Percentiles rank a stretch among this genome's conserved stretches.
Evolutionary conservation across 1,284 basidiomycete genomes (phyloP).

Genomic region (Butyriboletus appendiculatus): DNA sequence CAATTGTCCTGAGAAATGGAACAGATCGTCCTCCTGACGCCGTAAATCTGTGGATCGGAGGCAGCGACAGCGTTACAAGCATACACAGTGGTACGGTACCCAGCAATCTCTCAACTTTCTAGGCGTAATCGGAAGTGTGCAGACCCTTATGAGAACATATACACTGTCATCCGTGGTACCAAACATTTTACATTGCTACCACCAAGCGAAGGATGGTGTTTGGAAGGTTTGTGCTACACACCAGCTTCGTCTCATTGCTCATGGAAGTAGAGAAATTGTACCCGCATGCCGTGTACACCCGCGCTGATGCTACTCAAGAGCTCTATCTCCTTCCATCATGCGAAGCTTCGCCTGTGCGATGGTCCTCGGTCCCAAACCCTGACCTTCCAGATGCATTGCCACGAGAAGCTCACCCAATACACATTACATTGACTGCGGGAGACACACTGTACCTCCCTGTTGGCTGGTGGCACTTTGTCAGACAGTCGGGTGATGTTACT

Average conservation of each 20-base stretch:
- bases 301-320: conserved; percentile 36
- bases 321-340: conserved; percentile 50
- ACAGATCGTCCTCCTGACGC: conserved; percentile 76
- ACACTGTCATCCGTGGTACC: conserved; percentile 78
- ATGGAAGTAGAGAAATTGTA: conserved; percentile 57
- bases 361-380: conserved; percentile 73
- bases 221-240: conserved; percentile 59
- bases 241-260: conserved; percentile 1
- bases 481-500: conserved; percentile 58
- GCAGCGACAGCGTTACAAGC: conserved; percentile 73
- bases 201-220: conserved; percentile 82
- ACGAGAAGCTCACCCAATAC: conserved; percentile 58
- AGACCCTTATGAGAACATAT: conserved; percentile 95
- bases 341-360: conserved; percentile 52
- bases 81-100: conserved; percentile 73
- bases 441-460: conserved; percentile 88
- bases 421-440: conserved; percentile 65
- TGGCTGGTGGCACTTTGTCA: conserved; percentile 91
- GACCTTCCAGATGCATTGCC: conserved; percentile 45
- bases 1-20: conserved; percentile 4
- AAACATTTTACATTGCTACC: conserved; percentile 87
- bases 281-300: conserved; percentile 67
- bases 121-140: conserved; percentile 13
- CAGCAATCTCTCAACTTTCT: neutral
- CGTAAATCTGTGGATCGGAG: conserved; percentile 91